Percentiles rank a stretch among this genome's conserved stretches.
Evolutionary conservation across 2,329 filamentous ascomycete species (phyloP).

Genomic region (Xylaria sp.): DNA sequence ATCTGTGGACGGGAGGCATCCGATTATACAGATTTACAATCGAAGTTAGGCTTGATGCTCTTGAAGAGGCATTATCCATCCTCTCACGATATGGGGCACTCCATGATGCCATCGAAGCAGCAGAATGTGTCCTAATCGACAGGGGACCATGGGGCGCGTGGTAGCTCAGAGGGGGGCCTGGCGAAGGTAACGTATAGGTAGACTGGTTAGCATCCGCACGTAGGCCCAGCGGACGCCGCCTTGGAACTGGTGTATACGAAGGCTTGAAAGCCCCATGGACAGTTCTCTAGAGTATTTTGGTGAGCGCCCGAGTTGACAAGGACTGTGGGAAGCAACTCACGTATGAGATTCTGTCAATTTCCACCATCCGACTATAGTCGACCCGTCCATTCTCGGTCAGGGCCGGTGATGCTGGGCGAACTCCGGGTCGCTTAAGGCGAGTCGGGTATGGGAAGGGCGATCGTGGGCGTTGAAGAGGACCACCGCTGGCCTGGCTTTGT

Average conservation of each 20-base stretch:
- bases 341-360: slow-evolving; percentile 51
- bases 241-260: slow-evolving; percentile 40
- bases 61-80: slow-evolving; percentile 41
- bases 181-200: slow-evolving; percentile 42
- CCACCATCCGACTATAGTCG: slow-evolving; percentile 55
- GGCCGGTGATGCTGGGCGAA: slow-evolving; percentile 53
- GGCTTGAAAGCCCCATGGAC: slow-evolving; percentile 47
- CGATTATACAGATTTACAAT: slow-evolving; percentile 52
- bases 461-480: slow-evolving; percentile 53
- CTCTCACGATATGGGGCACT: slow-evolving; percentile 37
- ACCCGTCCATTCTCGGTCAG: slow-evolving; percentile 50
- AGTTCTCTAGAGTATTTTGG: slow-evolving; percentile 43
- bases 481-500: slow-evolving; percentile 49
- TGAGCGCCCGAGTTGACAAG: background rate
- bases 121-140: slow-evolving; percentile 39
- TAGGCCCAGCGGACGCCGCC: slow-evolving; percentile 42
- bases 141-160: slow-evolving; percentile 25
- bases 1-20: slow-evolving; percentile 32
- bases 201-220: slow-evolving; percentile 47
- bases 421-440: slow-evolving; percentile 57
- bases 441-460: slow-evolving; percentile 64
- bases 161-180: slow-evolving; percentile 23
- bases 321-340: slow-evolving; percentile 39
- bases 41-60: slow-evolving; percentile 54
- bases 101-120: slow-evolving; percentile 39